Evolutionary conservation across 2,329 filamentous ascomycete species (phyloP), one percentile per base, ranked within the genome.

Genomic region (Cordyceps javanica): DNA sequence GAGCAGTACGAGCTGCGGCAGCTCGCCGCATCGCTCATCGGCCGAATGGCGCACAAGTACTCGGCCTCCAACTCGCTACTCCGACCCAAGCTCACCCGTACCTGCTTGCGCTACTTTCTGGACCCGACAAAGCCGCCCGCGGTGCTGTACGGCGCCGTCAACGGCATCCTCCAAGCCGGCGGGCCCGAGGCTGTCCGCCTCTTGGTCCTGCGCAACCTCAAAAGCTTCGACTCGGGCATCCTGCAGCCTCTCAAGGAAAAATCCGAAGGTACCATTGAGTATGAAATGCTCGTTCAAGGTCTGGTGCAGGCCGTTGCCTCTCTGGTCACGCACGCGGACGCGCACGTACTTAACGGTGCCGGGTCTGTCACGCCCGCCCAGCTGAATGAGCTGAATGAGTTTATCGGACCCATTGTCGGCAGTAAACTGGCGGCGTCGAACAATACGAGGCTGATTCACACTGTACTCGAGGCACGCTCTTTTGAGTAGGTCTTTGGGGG

Each of bases 91-190:
- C 86, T 99, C 30, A 92, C 91, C 4, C 83, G 94, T n/a, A 94
- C 92, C 0, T 97, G 91, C 67, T 82, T 97, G 34, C 96, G 96
- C 74, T 86, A 89, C 66, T 93, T 97, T 71, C 82, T 99, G 30
- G 92, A 97, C 66, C 90, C 91, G 0, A 85, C 86, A 44, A 91
- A 92, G 67, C 86, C 91, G 0, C 82, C 91, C 0, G 85, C 89
- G 2, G 88, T 93, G 1, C 90, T 96, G 66, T 99, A 94, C 69
- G 94, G 94, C 45, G 91, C 93, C 7, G 81, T 99, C 23, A 82
- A 86, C 30, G 93, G 92, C 1, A 77, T 99, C 3, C 80, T 87
- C 2, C 85, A 87, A 1, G 87, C 95, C 25, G 91, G 91, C 26
- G 91, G 82, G 0, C 74, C 79, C 23, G 82, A 84, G 65, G 79